Conservation (phyloP, 805 yeast genomes). For the Ogataea paraovalis region DNA sequence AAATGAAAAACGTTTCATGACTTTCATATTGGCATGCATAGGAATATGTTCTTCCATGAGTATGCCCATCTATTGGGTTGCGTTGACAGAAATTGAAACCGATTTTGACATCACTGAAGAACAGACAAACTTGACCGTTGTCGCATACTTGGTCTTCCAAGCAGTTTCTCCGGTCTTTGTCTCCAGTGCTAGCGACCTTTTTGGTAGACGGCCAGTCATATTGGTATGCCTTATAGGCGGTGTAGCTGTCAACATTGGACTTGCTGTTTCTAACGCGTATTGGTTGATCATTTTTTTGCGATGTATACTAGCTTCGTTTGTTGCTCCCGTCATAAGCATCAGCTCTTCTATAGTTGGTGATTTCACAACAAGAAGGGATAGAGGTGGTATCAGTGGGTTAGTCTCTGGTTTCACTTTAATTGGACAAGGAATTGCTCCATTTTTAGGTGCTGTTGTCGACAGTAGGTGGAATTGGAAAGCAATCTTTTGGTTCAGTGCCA, state of each 20-base stretch:
- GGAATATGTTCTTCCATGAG: constrained; percentile 70
- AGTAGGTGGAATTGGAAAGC: constrained; percentile 67
- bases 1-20: constrained; percentile 39
- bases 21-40: constrained; percentile 37
- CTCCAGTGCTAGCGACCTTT: constrained; percentile 62
- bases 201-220: constrained; percentile 71
- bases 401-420: constrained; percentile 60
- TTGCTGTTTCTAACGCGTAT: constrained; percentile 56
- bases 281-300: constrained; percentile 63
- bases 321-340: constrained; percentile 71
- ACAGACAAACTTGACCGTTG: constrained; percentile 65
- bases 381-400: constrained; percentile 71
- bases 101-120: constrained; percentile 55
- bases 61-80: constrained; percentile 79
- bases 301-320: constrained; percentile 73
- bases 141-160: constrained; percentile 71
- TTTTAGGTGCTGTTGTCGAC: constrained; percentile 56
- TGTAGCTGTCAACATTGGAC: constrained; percentile 58
- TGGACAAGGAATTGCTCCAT: constrained; percentile 77
- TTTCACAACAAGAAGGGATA: constrained; percentile 54
- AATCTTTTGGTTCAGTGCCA: constrained; percentile 71
- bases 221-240: constrained; percentile 52
- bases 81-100: constrained; percentile 52
- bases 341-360: constrained; percentile 73
- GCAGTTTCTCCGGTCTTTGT: constrained; percentile 71